Evolutionary conservation across 164 flowering plant genomes (phyloP).

Genomic region (Nelumbo lutea): DNA sequence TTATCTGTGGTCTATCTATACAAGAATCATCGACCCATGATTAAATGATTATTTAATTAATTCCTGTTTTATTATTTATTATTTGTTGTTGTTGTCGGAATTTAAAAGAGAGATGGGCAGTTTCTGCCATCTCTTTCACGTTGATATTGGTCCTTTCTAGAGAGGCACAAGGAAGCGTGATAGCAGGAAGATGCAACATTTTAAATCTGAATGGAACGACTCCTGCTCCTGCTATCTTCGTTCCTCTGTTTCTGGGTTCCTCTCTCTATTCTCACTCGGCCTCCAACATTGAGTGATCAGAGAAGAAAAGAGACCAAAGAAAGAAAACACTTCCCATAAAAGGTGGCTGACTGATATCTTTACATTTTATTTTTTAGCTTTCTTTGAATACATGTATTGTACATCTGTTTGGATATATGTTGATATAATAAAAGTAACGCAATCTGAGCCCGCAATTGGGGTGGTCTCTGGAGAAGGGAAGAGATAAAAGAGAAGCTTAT

Average conservation of each 20-base stretch:
- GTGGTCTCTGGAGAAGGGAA: constrained; percentile 13
- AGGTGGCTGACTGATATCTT: not conserved
- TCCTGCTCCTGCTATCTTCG: not conserved
- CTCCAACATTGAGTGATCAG: constrained; percentile 5
- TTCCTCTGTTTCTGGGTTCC: constrained; percentile 22
- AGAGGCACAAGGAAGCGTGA: too few species aligned
- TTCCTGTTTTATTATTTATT: too few species aligned
- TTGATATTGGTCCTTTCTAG: too few species aligned
- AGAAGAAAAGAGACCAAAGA: constrained; percentile 19
- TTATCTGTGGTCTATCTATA: too few species aligned
- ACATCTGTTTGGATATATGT: not conserved
- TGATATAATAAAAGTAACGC: not conserved
- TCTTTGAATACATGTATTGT: constrained; percentile 1
- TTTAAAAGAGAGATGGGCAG: too few species aligned
- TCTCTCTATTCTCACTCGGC: not conserved
- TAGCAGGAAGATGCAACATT: too few species aligned
- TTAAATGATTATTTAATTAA: too few species aligned
- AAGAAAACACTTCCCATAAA: not conserved
- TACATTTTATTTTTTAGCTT: not conserved
- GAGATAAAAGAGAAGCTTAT: constrained; percentile 21
- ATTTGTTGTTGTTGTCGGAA: too few species aligned
- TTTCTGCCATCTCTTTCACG: too few species aligned
- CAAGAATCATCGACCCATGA: too few species aligned
- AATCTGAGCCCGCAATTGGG: not conserved
- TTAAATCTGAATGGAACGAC: too few species aligned